Percentiles rank a stretch among this genome's conserved stretches.
Evolutionary conservation across 176 grass and related monocot genomes (phyloP).

Genomic region (Metroxylon sagu): DNA sequence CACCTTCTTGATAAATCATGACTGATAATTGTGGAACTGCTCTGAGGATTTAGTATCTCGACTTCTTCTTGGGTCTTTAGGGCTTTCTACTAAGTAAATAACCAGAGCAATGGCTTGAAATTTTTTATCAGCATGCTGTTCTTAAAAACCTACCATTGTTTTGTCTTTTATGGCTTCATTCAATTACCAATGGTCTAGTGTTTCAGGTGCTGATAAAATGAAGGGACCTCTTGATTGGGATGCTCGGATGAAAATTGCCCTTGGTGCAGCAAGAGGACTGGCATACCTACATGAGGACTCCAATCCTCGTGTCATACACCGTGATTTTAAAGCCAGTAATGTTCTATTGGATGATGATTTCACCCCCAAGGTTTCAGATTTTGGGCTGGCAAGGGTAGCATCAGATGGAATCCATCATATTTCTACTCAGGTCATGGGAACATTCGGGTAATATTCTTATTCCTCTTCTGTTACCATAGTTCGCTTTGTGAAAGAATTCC

Average conservation of each 20-base stretch:
- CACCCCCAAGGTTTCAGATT: slow-evolving; percentile 28
- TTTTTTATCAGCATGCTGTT: no score
- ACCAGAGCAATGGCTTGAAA: no score
- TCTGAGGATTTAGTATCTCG: no score
- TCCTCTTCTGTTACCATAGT: neutral
- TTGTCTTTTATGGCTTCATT: neutral
- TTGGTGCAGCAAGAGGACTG: slow-evolving; percentile 22
- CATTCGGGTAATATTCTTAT: slow-evolving; percentile 16
- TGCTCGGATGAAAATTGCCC: slow-evolving; percentile 25
- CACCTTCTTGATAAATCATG: no score
- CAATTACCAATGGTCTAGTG: neutral
- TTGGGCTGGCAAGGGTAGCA: slow-evolving; percentile 27
- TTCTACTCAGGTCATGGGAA: slow-evolving; percentile 29
- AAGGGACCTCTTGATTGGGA: slow-evolving; percentile 22
- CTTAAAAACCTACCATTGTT: no score
- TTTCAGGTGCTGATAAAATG: slow-evolving; percentile 17
- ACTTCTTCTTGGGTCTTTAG: no score
- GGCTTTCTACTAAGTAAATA: no score
- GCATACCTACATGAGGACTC: slow-evolving; percentile 28
- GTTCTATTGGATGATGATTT: slow-evolving; percentile 25
- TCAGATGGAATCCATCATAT: slow-evolving; percentile 23
- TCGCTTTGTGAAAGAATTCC: neutral
- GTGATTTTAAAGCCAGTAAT: slow-evolving; percentile 32
- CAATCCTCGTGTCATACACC: slow-evolving; percentile 27
- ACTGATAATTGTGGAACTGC: no score